Base-by-base conservation (phyloP, 192 early-diverging fungal species). In the Jimgerdemannia flammicorona region DNA sequence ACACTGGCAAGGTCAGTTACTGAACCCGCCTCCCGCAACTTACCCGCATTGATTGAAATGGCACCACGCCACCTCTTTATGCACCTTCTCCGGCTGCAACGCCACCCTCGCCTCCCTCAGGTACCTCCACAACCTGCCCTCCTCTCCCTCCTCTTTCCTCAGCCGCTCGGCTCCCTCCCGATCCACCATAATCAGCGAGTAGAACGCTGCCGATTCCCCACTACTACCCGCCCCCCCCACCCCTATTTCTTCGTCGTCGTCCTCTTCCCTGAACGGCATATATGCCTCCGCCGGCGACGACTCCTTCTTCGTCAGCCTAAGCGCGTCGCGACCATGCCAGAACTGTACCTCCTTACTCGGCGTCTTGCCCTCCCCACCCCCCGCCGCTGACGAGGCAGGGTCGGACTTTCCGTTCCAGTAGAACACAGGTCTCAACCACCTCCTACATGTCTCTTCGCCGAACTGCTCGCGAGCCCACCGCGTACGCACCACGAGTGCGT, bases 381-480 rank as follows among this genome's bases (percentile, higher is more conserved):
- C 68, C n/a, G 69, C 79, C 43, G 78, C 78, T 11, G 77, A 81
- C 0, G 78, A 79, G 29, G 29, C 29, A 29, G 49, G 49, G 49
- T 59, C 49, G 17, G 84, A 84, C 67, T 89, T 89, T 6, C 88
- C 86, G 44, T 87, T 89, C 88, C 88, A 89, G 66, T 89, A 89
- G 70, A 89, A 77, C 0, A 83, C 83, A 11, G 88, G 87, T 66
- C 77, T 69, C 41, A 89, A 77, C 85, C 86, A 89, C 10, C 74
- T 70, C 4, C 71, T 40, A n/a, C 74, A 75, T 18, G 79, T 79
- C 3, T 54, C 70, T 3, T 40, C 19, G 0, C 88, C 88, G 75
- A 89, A 88, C 67, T 72, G 76, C 17, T 66, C 69, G 18, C 74
- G 72, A 10, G 87, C 87, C 79, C 86, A 89, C 7, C 77, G 76